These are phyloP conservation scores for Gossypium turneri DNA, from an alignment of 345 rosid species.

Conservation along the genomic window DNA sequence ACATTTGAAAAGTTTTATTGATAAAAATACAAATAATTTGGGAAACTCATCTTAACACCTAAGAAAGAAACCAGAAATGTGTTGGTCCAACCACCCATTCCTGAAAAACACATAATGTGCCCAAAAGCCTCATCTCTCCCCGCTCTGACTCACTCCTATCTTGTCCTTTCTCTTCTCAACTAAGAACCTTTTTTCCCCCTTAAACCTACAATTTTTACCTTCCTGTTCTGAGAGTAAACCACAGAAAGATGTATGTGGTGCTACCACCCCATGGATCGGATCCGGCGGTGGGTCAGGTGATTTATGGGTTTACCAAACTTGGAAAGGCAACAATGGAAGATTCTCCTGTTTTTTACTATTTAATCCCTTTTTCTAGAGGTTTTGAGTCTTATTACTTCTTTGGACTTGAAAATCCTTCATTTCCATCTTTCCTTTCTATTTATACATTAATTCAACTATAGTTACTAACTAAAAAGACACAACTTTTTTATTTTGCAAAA, in stretches of 20 bases:
- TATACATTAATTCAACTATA: background rate
- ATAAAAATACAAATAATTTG: too few relatives aligned
- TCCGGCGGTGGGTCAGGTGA: conserved; percentile 48
- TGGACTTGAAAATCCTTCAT: background rate
- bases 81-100: too few relatives aligned
- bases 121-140: too few relatives aligned
- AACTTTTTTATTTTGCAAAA: background rate
- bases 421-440: background rate
- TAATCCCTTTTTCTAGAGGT: background rate
- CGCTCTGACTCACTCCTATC: too few relatives aligned
- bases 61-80: too few relatives aligned
- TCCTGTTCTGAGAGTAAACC: background rate
- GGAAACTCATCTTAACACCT: too few relatives aligned
- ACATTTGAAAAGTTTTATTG: too few relatives aligned
- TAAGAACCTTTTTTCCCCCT: too few relatives aligned
- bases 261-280: conserved; percentile 87
- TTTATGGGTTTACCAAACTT: conserved; percentile 70
- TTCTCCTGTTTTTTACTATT: background rate
- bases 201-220: background rate
- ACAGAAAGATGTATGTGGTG: conserved; percentile 55
- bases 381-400: background rate
- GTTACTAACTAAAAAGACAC: background rate
- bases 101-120: too few relatives aligned
- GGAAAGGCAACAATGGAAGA: conserved; percentile 96
- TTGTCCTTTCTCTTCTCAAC: too few relatives aligned